Conservation (phyloP, 805 yeast species). For the Cyberlindnera bimundalis region DNA sequence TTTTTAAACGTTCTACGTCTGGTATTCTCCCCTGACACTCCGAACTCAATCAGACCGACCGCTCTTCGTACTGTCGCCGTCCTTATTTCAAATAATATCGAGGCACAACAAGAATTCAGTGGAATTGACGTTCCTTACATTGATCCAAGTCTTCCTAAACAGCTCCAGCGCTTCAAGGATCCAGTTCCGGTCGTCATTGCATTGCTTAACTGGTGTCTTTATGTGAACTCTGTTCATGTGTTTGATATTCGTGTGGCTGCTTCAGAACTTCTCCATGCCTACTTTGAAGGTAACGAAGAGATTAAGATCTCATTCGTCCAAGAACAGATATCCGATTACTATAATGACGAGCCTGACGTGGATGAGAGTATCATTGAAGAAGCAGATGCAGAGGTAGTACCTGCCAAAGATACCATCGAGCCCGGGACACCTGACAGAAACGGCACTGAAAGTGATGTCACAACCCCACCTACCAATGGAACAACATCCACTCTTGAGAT, state of each 20-base stretch:
- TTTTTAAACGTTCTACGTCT: constrained; percentile 63
- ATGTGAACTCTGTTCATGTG: constrained; percentile 74
- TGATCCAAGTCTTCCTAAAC: constrained; percentile 61
- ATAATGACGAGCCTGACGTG: constrained; percentile 17
- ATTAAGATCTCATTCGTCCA: constrained; percentile 60
- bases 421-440: constrained; percentile 3
- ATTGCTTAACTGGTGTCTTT: constrained; percentile 77
- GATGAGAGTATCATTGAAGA: constrained; percentile 10
- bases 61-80: constrained; percentile 78
- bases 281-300: constrained; percentile 58
- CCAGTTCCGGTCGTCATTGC: constrained; percentile 70
- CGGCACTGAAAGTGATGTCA: not conserved
- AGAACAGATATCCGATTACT: constrained; percentile 56
- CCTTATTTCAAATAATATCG: constrained; percentile 61
- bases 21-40: constrained; percentile 63
- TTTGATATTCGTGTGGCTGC: constrained; percentile 83
- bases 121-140: constrained; percentile 89
- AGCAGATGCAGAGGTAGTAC: not conserved
- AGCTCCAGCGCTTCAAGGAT: constrained; percentile 27
- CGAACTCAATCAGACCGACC: constrained; percentile 60
- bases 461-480: constrained; percentile 1
- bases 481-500: constrained; percentile 5
- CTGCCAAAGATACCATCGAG: not conserved
- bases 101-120: constrained; percentile 67
- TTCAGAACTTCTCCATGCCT: constrained; percentile 60